Percentiles rank a stretch among this genome's conserved stretches.
Conservation (phyloP, 345 rosid species). For the Gossypium thurberi region DNA sequence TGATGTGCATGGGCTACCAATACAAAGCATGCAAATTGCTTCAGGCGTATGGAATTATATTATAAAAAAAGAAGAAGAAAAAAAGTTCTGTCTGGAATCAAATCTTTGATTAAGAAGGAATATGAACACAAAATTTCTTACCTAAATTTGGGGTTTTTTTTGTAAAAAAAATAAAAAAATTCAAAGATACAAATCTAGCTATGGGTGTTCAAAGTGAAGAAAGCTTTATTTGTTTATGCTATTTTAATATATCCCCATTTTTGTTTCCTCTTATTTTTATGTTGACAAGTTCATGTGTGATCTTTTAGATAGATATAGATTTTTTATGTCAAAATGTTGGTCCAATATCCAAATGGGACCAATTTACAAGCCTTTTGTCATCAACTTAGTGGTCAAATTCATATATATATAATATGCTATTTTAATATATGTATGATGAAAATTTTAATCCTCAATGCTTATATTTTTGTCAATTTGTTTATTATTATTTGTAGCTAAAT, state of each 20-base stretch:
- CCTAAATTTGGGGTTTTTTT: background rate
- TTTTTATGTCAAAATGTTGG: background rate
- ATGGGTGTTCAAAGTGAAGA: background rate
- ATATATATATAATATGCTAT: background rate
- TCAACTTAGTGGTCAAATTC: background rate
- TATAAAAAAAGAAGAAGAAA: background rate
- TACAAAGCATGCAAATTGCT: conserved; percentile 21
- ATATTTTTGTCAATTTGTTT: too few relatives aligned
- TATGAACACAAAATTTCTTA: background rate
- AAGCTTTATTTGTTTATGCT: background rate
- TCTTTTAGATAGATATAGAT: background rate
- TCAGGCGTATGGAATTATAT: background rate
- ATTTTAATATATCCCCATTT: background rate
- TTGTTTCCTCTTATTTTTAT: background rate
- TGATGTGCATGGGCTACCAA: conserved; percentile 10
- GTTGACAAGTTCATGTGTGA: background rate
- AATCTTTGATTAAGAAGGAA: conserved; percentile 3
- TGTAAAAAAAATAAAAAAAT: too few relatives aligned
- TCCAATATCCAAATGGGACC: background rate
- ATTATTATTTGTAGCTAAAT: too few relatives aligned
- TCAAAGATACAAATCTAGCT: background rate
- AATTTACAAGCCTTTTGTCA: background rate
- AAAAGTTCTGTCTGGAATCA: conserved; percentile 21
- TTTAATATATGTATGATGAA: too few relatives aligned
- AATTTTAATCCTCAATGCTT: too few relatives aligned